phyloP scores from a whole-genome alignment of 73 alveolate genomes.

The Tetrahymena borealis region DNA sequence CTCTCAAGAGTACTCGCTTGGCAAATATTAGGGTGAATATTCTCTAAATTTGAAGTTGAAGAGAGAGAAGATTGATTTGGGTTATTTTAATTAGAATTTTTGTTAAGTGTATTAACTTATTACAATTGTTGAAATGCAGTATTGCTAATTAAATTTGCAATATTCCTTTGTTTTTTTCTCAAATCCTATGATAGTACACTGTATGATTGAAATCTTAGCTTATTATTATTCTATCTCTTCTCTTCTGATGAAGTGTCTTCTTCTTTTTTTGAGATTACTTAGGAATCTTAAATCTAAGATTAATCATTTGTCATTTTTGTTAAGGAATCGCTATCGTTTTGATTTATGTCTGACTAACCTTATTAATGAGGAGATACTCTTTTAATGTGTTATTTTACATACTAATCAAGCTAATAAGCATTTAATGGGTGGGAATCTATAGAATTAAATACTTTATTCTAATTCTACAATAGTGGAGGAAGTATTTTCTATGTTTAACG shows the following conservation, averaged over 20 bases:
- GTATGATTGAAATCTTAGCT: not conserved
- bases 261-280: not conserved
- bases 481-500: not conserved
- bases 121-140: not conserved
- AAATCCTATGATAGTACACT: not conserved
- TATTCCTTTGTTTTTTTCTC: not conserved
- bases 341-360: not conserved
- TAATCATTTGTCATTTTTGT: not conserved
- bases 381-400: not conserved
- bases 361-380: not conserved
- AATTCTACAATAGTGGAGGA: not conserved
- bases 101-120: not conserved
- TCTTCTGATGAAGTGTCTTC: not conserved
- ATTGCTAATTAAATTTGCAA: not conserved
- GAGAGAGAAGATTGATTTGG: not conserved
- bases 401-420: not conserved
- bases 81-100: not conserved
- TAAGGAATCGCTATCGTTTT: not conserved
- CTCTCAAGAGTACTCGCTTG: not conserved
- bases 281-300: not conserved
- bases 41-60: not conserved
- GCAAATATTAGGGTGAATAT: not conserved
- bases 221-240: not conserved
- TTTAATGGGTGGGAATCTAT: not conserved
- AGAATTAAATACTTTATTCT: not conserved